Conservation (phyloP, 768 basidiomycete species). For the Cystobasidiopsis lactophilus region DNA sequence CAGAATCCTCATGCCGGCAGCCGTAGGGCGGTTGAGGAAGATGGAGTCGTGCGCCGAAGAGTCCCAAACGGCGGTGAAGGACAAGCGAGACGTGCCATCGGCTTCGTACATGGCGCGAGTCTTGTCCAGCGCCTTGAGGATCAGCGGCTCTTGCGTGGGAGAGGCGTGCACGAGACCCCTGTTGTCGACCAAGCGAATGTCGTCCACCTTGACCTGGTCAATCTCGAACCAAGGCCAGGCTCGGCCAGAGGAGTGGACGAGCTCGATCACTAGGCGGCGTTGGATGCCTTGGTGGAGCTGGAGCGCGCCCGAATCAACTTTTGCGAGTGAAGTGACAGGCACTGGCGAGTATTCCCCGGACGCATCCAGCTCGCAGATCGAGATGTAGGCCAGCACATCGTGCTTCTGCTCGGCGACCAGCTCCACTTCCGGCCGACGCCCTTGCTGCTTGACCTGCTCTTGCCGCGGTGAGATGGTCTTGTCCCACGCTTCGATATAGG, state of each 20-base stretch:
- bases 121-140: slow-evolving; percentile 49
- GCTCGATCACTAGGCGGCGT: slow-evolving; percentile 47
- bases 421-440: slow-evolving; percentile 69
- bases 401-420: slow-evolving; percentile 70
- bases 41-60: slow-evolving; percentile 71
- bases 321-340: slow-evolving; percentile 51
- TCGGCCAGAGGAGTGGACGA: slow-evolving; percentile 70
- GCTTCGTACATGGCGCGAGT: slow-evolving; percentile 48
- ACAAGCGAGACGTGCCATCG: slow-evolving; percentile 57
- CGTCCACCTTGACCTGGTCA: slow-evolving; percentile 51
- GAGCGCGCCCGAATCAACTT: slow-evolving; percentile 64
- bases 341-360: slow-evolving; percentile 67
- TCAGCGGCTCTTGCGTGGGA: slow-evolving; percentile 44
- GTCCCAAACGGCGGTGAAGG: slow-evolving; percentile 68
- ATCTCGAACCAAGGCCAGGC: slow-evolving; percentile 73
- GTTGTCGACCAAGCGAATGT: slow-evolving; percentile 61
- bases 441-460: not conserved
- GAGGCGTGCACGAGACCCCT: slow-evolving; percentile 58
- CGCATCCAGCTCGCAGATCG: slow-evolving; percentile 64
- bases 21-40: slow-evolving; percentile 65
- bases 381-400: slow-evolving; percentile 71
- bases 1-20: slow-evolving; percentile 51
- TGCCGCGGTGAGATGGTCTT: not conserved
- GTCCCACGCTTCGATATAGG: slow-evolving; percentile 43
- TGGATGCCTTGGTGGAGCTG: slow-evolving; percentile 83